Base-by-base conservation (phyloP, 495 filamentous ascomycete species). In the Talaromyces stipitatus region DNA sequence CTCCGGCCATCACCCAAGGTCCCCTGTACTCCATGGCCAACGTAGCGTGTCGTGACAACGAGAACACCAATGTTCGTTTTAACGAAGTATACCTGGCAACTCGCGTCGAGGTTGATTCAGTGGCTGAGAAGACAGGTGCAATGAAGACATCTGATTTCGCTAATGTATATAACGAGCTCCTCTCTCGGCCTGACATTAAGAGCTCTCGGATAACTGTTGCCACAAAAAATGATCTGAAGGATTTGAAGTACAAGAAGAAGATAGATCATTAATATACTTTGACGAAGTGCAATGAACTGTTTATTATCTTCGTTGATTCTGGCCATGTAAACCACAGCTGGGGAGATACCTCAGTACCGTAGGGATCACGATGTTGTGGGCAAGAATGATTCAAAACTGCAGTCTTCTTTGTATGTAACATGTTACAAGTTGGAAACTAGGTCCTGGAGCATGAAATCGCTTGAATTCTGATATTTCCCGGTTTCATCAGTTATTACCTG, bases 51-150 rank as follows among this genome's bases (percentile, higher is more conserved):
- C 64, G 65, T 27, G 72, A 72, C 45, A 72, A 68, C 59, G 56
- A 56, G 24, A 56, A 61, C 0, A 74, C 67, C 2, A 72, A 73
- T 43, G 61, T 76, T 11, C 71, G 72, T 27, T 67, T 72, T 60
- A 72, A 74, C 60, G 72, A 76, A 51, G 57, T 72, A 14, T 72
- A 71, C 47, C 64, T 70, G 24, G 48, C 11, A 10, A 58, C 61
- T 30, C 66, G 69, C 7, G 72, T 74, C 14, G 70, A 71, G 50
- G 67, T 68, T 2, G 72, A 72, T 53, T 46, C 54, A n/a, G 58
- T 50, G 18, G 67, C 65, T 10, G 64, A 43, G n/a, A 46, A 59
- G 58, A 51, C 55, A 24, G 55, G 47, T 30, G 33, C 51, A n/a
- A 41, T 54, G 51, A 54, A 36, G 51, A 30, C 51, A 23, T 22